Conservation (phyloP, 352 stramenopile genomes). For the Globisporangium barbulae region DNA sequence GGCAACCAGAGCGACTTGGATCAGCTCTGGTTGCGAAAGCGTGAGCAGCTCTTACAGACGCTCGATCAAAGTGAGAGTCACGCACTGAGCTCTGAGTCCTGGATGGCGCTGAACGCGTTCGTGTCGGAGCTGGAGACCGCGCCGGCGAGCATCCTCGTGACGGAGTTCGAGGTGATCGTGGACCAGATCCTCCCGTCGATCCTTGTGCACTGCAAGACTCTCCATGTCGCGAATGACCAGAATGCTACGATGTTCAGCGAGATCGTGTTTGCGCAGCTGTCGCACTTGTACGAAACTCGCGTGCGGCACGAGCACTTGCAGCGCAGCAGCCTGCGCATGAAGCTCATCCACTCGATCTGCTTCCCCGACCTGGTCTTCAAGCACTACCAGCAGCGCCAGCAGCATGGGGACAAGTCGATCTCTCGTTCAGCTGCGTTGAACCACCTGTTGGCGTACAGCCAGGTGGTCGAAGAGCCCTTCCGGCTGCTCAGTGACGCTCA, state of each 20-base stretch:
- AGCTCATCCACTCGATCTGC: slow-evolving; percentile 44
- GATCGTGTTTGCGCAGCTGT: slow-evolving; percentile 33
- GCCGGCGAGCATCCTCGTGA: slow-evolving; percentile 29
- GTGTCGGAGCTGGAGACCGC: slow-evolving; percentile 31
- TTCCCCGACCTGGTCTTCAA: slow-evolving; percentile 37
- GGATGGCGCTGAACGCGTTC: slow-evolving; percentile 23
- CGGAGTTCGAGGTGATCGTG: slow-evolving; percentile 27
- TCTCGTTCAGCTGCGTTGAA: slow-evolving; percentile 11
- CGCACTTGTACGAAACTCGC: slow-evolving; percentile 30
- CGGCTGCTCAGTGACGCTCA: slow-evolving; percentile 45
- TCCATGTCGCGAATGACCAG: not conserved
- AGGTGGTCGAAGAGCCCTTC: slow-evolving; percentile 55
- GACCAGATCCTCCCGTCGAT: slow-evolving; percentile 34
- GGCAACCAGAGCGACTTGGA: slow-evolving; percentile 7
- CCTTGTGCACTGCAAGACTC: slow-evolving; percentile 14
- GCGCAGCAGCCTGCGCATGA: slow-evolving; percentile 27
- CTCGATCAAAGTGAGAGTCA: not conserved
- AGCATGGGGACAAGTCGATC: slow-evolving; percentile 8
- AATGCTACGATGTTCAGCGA: slow-evolving; percentile 1
- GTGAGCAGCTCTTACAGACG: not conserved
- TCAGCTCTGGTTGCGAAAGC: slow-evolving; percentile 15
- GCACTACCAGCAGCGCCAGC: slow-evolving; percentile 30
- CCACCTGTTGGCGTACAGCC: slow-evolving; percentile 37
- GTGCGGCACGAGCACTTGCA: slow-evolving; percentile 27
- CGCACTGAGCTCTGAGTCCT: slow-evolving; percentile 17